Conservation (phyloP, 1,284 basidiomycete species). For the Rhodotorula sp. region DNA sequence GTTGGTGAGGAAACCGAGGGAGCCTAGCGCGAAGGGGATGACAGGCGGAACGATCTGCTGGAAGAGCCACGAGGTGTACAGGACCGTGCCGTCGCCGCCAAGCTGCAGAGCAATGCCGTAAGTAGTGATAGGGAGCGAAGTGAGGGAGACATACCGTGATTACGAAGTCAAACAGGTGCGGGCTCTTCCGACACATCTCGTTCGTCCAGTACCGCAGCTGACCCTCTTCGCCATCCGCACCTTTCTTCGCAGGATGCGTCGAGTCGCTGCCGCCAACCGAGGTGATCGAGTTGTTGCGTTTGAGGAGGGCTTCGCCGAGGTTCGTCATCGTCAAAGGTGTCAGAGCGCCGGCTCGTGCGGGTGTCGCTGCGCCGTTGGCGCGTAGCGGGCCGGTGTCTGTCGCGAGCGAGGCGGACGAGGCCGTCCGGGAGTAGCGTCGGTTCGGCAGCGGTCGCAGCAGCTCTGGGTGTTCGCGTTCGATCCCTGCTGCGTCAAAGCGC, state of each 20-base stretch:
- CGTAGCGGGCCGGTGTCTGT: slow-evolving; percentile 13
- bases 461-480: slow-evolving; percentile 80
- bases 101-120: slow-evolving; percentile 64
- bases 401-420: slow-evolving; percentile 36
- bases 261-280: slow-evolving; percentile 10
- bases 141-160: slow-evolving; percentile 67
- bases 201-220: slow-evolving; percentile 97
- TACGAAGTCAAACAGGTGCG: slow-evolving; percentile 97
- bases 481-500: slow-evolving; percentile 89
- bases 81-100: slow-evolving; percentile 95
- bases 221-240: slow-evolving; percentile 61
- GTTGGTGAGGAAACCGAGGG: slow-evolving; percentile 96
- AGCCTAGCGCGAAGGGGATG: slow-evolving; percentile 95
- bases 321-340: slow-evolving; percentile 35
- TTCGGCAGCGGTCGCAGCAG: slow-evolving; percentile 75
- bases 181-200: slow-evolving; percentile 87
- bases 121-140: background rate
- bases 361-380: background rate
- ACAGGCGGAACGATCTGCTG: slow-evolving; percentile 97
- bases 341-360: slow-evolving; percentile 14
- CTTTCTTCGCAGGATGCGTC: background rate
- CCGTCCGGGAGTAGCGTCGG: slow-evolving; percentile 57
- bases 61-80: slow-evolving; percentile 99
- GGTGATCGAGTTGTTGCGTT: slow-evolving; percentile 30
- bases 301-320: slow-evolving; percentile 35